Evolutionary conservation across 345 rosid species (phyloP), one percentile per base, ranked within the genome.

Genomic region (Populus ilicifolia): DNA sequence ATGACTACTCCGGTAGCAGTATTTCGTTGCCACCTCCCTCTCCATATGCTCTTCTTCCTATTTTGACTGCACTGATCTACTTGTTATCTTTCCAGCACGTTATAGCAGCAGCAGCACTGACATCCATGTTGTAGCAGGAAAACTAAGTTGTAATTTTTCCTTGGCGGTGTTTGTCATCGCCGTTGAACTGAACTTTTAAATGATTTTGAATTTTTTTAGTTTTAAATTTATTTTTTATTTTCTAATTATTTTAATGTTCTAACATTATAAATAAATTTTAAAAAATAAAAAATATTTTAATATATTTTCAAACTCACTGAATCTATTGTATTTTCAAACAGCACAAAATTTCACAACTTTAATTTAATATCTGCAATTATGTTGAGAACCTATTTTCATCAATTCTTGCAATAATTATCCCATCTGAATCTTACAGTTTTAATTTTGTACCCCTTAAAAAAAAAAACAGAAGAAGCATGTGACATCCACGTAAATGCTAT

Each of bases 1-100:
- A 89, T 73, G 89, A 88, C 69, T 85, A 89, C 83, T 85, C 90
- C 6, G 92, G 89, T 13, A 73, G 83, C 83, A 80, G 78, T 72
- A 78, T 67, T 73, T 71, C 77, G 5, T 36, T 50, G 59, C 39
- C 82, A 59, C 80, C 73, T 23, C 80, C 85, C 16, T 68, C 83
- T 8, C 29, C 71, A n/a, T 62, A 67, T 74, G 68, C 74, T 71
- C 13, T 85, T 21, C 67, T 87, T 35, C 54, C 83, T 65, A 23
- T 83, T 70, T 62, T 83, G 23, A 44, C 79, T 52, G 77, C 81
- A 61, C n/a, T 83, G 4, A 76, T 78, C 35, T 83, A 85, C 83
- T 83, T 82, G 64, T 33, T 81, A 14, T 74, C 83, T 74, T 79
- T 87, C 80, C 72, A 46, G 5, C 14, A 77, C 65, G 67, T 78